phyloP scores from a whole-genome alignment of 164 flowering plant species.

The Kingdonia uniflora region DNA sequence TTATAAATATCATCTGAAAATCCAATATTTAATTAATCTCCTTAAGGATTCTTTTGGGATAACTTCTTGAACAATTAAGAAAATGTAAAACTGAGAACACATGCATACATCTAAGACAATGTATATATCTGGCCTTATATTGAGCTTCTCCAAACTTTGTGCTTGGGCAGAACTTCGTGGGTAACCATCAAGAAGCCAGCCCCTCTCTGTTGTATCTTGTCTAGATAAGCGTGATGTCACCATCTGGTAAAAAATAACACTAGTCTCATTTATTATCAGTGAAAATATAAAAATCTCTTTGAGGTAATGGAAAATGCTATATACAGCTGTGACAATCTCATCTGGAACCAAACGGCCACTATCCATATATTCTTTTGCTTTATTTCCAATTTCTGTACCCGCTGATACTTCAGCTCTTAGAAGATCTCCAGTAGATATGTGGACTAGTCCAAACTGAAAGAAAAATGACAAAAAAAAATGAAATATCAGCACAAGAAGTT shows the following conservation, averaged over 20 bases:
- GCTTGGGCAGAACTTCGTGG: conserved; percentile 76
- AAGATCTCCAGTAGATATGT: conserved; percentile 90
- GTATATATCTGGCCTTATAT: conserved; percentile 67
- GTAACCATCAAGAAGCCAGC: conserved; percentile 98
- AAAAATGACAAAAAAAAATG: conserved; percentile 10
- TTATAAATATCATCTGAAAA: too few relatives aligned
- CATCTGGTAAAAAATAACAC: conserved; percentile 44
- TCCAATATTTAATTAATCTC: too few relatives aligned
- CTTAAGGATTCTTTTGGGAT: too few relatives aligned
- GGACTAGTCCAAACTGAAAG: conserved; percentile 89
- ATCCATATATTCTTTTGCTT: conserved; percentile 83
- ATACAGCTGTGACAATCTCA: conserved; percentile 82
- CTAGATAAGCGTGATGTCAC: conserved; percentile 59
- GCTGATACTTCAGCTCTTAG: conserved; percentile 82
- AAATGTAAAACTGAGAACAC: too few relatives aligned
- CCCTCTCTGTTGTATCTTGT: conserved; percentile 68
- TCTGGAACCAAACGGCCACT: conserved; percentile 86
- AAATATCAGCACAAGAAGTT: background rate
- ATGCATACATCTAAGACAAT: conserved; percentile 60
- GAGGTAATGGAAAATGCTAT: conserved; percentile 1
- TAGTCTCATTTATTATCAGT: background rate
- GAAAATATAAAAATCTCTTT: background rate
- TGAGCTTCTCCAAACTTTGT: conserved; percentile 55
- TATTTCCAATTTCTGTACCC: conserved; percentile 77
- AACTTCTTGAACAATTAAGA: too few relatives aligned